These are phyloP conservation scores for Salvia rosmarinus DNA, from an alignment of 257 asterid species.

Conservation along the genomic window DNA sequence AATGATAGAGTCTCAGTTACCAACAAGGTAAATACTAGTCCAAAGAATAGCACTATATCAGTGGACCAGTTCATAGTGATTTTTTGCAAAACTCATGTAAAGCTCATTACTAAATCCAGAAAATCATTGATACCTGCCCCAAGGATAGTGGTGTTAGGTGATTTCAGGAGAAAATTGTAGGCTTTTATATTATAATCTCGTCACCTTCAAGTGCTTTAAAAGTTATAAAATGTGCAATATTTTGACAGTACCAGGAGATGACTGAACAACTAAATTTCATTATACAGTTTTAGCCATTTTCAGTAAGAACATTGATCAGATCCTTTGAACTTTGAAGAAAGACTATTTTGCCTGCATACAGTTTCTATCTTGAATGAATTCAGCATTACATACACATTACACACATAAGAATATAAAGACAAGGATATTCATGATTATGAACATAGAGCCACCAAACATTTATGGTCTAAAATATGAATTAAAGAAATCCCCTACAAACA, in stretches of 20 bases:
- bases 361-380: neutral
- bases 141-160: slow-evolving; percentile 7
- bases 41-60: slow-evolving; percentile 5
- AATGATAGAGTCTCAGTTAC: neutral
- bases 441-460: slow-evolving; percentile 12
- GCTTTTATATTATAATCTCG: neutral
- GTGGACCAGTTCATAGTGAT: neutral
- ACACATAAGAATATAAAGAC: neutral
- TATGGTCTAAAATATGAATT: neutral
- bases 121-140: neutral
- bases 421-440: slow-evolving; percentile 7
- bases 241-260: neutral
- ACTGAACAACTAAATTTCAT: neutral
- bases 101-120: slow-evolving; percentile 12
- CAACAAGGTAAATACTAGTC: neutral
- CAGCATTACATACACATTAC: neutral
- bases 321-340: neutral
- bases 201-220: neutral
- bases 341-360: neutral
- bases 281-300: neutral
- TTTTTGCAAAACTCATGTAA: no score
- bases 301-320: neutral
- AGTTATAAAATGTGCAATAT: neutral
- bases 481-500: neutral
- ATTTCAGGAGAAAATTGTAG: neutral